phyloP scores from a whole-genome alignment of 495 filamentous ascomycete species.

The Neurospora sp. region DNA sequence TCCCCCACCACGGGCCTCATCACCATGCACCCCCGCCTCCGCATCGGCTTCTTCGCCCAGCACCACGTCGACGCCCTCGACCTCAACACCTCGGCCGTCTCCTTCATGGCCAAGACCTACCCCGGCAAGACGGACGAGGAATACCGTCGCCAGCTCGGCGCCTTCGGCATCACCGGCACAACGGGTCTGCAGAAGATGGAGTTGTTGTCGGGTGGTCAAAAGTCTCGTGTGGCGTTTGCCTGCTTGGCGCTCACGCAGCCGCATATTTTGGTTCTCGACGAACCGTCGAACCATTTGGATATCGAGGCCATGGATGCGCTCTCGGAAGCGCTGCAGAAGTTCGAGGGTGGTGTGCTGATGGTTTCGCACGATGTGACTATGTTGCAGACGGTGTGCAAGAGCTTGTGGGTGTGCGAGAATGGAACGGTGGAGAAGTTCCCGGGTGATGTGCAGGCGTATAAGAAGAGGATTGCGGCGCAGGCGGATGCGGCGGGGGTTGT shows the following conservation, averaged over 20 bases:
- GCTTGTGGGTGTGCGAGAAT: conserved; percentile 91
- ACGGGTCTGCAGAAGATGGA: conserved; percentile 96
- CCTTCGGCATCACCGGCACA: conserved; percentile 96
- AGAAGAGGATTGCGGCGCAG: conserved; percentile 88
- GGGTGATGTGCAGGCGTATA: conserved; percentile 93
- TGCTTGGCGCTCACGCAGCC: conserved; percentile 87
- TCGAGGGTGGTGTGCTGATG: conserved; percentile 94
- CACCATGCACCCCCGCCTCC: conserved; percentile 73
- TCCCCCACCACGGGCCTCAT: conserved; percentile 69
- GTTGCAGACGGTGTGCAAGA: conserved; percentile 85
- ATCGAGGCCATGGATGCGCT: conserved; percentile 99
- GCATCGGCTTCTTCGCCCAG: conserved; percentile 95
- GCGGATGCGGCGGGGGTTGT: conserved; percentile 83
- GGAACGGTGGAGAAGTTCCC: conserved; percentile 95
- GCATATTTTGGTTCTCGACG: conserved; percentile 95
- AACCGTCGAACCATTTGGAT: conserved; percentile 96
- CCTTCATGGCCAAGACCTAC: conserved; percentile 89
- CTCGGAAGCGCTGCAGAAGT: conserved; percentile 67
- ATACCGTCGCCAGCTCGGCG: conserved; percentile 89
- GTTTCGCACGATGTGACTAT: conserved; percentile 99
- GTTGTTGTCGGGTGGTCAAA: conserved; percentile 91
- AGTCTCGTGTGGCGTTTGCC: conserved; percentile 94
- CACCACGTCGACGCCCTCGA: conserved; percentile 98
- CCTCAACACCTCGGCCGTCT: conserved; percentile 74
- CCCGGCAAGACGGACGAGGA: conserved; percentile 91